phyloP scores from a whole-genome alignment of 2,329 filamentous ascomycete species.

The Colletotrichum trifolii region DNA sequence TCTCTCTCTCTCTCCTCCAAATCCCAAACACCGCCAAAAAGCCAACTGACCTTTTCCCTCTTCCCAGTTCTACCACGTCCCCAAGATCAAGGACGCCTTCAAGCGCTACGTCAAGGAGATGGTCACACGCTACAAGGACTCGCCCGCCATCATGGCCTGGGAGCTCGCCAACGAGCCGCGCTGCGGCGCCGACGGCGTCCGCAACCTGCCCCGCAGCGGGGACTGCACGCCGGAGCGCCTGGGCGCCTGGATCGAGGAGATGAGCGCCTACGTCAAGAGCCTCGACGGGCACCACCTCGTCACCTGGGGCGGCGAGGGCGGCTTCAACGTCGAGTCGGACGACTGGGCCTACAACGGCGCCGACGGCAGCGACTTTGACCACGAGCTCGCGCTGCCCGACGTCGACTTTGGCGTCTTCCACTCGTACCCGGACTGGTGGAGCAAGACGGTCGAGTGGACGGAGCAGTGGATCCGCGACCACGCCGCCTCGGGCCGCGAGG shows the following conservation, averaged over 20 bases:
- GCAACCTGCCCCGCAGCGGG: slow-evolving; percentile 56
- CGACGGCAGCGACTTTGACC: slow-evolving; percentile 65
- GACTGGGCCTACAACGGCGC: slow-evolving; percentile 59
- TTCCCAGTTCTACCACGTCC: slow-evolving; percentile 58
- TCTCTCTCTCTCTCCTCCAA: too few relatives aligned
- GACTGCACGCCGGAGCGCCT: slow-evolving; percentile 55
- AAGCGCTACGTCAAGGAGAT: slow-evolving; percentile 70
- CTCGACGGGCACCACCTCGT: slow-evolving; percentile 64
- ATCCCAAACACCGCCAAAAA: background rate
- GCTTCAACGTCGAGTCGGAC: slow-evolving; percentile 57
- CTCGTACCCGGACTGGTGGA: slow-evolving; percentile 67
- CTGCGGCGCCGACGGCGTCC: slow-evolving; percentile 57
- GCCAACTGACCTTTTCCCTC: background rate
- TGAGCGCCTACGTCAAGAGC: slow-evolving; percentile 64
- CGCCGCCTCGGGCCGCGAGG: slow-evolving; percentile 52
- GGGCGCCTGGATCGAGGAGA: slow-evolving; percentile 62
- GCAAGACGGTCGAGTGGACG: slow-evolving; percentile 62
- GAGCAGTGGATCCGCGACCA: slow-evolving; percentile 67
- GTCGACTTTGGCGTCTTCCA: slow-evolving; percentile 68
- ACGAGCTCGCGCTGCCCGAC: slow-evolving; percentile 57
- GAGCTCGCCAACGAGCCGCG: slow-evolving; percentile 70
- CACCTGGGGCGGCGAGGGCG: slow-evolving; percentile 69
- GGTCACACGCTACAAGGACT: slow-evolving; percentile 60
- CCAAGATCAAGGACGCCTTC: slow-evolving; percentile 62
- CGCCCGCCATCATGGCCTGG: slow-evolving; percentile 62